Conservation (phyloP, 306 rosid genomes). For the Hippophae tibetana region DNA sequence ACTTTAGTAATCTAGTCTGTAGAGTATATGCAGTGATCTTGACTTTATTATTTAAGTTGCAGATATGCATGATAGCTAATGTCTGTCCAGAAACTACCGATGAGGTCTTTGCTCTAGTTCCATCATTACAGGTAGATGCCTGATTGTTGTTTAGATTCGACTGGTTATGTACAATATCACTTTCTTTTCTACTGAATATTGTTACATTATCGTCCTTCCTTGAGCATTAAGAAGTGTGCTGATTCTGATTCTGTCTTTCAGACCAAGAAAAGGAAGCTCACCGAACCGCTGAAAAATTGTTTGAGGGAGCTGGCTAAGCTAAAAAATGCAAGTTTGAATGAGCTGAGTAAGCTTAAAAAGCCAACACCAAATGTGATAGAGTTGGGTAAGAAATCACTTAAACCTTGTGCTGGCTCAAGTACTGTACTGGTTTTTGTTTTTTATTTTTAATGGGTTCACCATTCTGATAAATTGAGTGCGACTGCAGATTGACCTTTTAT, state of each 20-base stretch:
- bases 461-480: background rate
- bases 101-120: constrained; percentile 77
- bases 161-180: too few species aligned
- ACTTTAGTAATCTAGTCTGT: constrained; percentile 18
- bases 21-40: constrained; percentile 14
- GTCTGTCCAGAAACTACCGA: constrained; percentile 65
- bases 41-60: constrained; percentile 26
- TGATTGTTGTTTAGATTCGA: too few species aligned
- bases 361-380: constrained; percentile 17
- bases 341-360: constrained; percentile 48
- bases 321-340: constrained; percentile 16
- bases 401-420: background rate
- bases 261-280: constrained; percentile 37
- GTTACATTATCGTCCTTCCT: too few species aligned
- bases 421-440: background rate
- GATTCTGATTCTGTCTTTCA: constrained; percentile 19
- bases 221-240: too few species aligned
- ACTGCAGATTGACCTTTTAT: too few species aligned
- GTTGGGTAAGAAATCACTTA: constrained; percentile 20
- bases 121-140: constrained; percentile 60
- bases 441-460: constrained; percentile 2
- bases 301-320: too few species aligned
- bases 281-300: constrained; percentile 36
- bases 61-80: constrained; percentile 78
- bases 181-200: too few species aligned